phyloP scores from a whole-genome alignment of 768 basidiomycete species.

The Sporobolomyces roseus region DNA sequence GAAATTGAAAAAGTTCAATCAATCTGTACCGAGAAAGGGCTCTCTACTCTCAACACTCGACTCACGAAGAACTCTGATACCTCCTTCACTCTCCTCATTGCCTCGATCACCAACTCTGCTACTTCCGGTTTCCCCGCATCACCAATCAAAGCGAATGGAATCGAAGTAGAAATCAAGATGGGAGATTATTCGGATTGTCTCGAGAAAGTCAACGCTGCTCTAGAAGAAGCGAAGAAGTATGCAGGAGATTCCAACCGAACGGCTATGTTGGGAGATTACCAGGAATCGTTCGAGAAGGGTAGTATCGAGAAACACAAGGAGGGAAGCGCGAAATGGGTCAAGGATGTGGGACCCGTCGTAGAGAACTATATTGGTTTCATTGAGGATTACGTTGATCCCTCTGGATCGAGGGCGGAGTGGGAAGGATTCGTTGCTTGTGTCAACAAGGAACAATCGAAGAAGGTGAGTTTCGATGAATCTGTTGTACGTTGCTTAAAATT shows the following conservation, averaged over 20 bases:
- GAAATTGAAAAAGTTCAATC: slow-evolving; percentile 73
- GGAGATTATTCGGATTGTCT: slow-evolving; percentile 69
- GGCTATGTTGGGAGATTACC: slow-evolving; percentile 72
- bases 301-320: slow-evolving; percentile 75
- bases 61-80: slow-evolving; percentile 64
- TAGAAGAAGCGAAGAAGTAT: slow-evolving; percentile 63
- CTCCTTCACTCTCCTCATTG: slow-evolving; percentile 69
- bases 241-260: slow-evolving; percentile 68
- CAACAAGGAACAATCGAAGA: slow-evolving; percentile 74
- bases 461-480: slow-evolving; percentile 45
- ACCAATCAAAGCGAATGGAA: slow-evolving; percentile 46
- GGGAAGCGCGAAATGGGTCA: slow-evolving; percentile 75
- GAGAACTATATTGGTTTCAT: slow-evolving; percentile 54
- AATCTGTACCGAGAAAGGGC: slow-evolving; percentile 67
- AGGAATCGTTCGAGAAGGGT: slow-evolving; percentile 73
- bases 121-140: neutral
- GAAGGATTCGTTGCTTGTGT: slow-evolving; percentile 56
- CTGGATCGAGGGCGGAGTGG: slow-evolving; percentile 88
- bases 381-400: slow-evolving; percentile 76
- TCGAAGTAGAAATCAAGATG: slow-evolving; percentile 63
- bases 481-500: neutral
- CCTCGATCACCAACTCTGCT: slow-evolving; percentile 66
- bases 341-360: slow-evolving; percentile 79
- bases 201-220: slow-evolving; percentile 56
- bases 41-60: slow-evolving; percentile 77